Evolutionary conservation across 1,284 basidiomycete genomes (phyloP).

Genomic region (Leccinum insolens): DNA sequence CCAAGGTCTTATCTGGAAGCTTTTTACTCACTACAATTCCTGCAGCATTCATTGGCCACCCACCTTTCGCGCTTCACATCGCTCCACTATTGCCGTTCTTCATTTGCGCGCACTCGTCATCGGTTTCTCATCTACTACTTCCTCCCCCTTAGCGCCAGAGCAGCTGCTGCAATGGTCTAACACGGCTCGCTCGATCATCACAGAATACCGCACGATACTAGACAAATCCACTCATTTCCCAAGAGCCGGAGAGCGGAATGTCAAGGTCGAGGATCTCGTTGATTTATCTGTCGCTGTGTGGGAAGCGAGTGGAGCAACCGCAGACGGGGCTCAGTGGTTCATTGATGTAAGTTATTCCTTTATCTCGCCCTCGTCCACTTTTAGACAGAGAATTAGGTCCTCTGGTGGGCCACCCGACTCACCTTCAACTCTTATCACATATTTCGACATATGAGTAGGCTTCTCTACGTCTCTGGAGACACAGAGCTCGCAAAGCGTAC

Average conservation of each 20-base stretch:
- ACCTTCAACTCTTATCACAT: constrained; percentile 91
- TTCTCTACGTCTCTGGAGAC: constrained; percentile 70
- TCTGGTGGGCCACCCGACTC: constrained; percentile 90
- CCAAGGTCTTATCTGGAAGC: constrained; percentile 51
- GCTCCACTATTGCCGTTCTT: constrained; percentile 68
- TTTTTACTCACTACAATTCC: constrained; percentile 64
- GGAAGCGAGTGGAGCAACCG: constrained; percentile 67
- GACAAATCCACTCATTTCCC: constrained; percentile 78
- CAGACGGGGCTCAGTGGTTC: constrained; percentile 69
- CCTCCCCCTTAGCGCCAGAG: constrained; percentile 19
- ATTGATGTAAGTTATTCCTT: constrained; percentile 59
- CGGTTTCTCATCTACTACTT: constrained; percentile 36
- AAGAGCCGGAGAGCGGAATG: constrained; percentile 80
- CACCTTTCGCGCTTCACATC: constrained; percentile 72
- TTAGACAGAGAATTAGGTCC: constrained; percentile 47
- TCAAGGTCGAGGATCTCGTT: constrained; percentile 81
- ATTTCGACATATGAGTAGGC: constrained; percentile 79
- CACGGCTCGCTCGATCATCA: constrained; percentile 64
- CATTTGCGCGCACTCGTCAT: constrained; percentile 74
- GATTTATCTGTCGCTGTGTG: constrained; percentile 83
- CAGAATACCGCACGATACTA: constrained; percentile 70
- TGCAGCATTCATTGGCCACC: constrained; percentile 75
- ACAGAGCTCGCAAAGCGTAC: constrained; percentile 72
- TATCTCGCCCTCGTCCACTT: neutral
- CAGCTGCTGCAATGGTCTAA: constrained; percentile 61